A percentile compares a stretch with the other conserved stretches of the same genome.
Conservation (phyloP, 106 monocot genomes). For the Acanthochlamys bracteata region DNA sequence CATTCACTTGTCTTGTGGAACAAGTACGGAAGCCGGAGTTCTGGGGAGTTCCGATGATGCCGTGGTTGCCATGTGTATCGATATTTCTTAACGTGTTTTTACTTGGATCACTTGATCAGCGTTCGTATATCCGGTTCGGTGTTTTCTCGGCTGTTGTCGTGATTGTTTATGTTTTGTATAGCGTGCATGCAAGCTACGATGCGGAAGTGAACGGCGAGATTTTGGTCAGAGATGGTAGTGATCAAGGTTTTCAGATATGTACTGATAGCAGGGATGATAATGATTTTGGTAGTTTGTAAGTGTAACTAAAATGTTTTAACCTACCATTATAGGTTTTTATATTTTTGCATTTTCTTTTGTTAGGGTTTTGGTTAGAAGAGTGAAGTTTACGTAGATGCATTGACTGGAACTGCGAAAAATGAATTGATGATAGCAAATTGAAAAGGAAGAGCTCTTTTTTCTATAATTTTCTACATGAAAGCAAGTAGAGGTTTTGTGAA, state of each 20-base stretch:
- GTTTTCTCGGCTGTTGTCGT: conserved; percentile 43
- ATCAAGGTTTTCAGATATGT: background rate
- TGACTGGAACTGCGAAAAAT: no score
- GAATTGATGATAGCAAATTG: no score
- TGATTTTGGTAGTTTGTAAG: background rate
- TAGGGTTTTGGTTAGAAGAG: no score
- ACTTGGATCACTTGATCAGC: conserved; percentile 63
- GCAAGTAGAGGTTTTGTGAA: no score
- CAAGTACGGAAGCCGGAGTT: conserved; percentile 66
- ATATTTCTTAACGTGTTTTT: conserved; percentile 87
- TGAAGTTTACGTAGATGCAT: no score
- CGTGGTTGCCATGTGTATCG: conserved; percentile 67
- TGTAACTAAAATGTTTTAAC: conserved; percentile 4
- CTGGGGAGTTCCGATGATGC: conserved; percentile 94
- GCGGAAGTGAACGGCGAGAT: conserved; percentile 37
- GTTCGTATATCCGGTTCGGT: conserved; percentile 63
- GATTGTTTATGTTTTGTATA: conserved; percentile 62
- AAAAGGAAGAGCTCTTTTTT: no score
- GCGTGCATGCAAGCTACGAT: conserved; percentile 89
- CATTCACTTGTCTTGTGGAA: conserved; percentile 31
- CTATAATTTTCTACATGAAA: no score
- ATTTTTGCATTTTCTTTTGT: no score
- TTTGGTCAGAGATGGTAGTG: background rate
- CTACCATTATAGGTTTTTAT: background rate
- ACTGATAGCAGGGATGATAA: no score